phyloP scores from a whole-genome alignment of 805 yeast genomes.

The Lipomyces yamanashiensis region DNA sequence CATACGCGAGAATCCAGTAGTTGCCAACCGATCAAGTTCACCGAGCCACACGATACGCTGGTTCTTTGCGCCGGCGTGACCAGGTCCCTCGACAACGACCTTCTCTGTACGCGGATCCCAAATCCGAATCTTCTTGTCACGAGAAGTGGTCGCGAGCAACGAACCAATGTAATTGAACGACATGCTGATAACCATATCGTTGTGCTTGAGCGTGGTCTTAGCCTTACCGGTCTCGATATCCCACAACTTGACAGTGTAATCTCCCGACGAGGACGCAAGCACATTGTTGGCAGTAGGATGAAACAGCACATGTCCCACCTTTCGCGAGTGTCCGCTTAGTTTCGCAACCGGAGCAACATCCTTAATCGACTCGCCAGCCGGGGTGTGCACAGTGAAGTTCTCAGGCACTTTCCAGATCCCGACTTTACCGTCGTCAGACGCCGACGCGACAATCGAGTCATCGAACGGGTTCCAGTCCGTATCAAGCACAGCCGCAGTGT shows the following conservation, averaged over 20 bases:
- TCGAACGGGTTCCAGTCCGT: constrained; percentile 95
- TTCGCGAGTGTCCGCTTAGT: constrained; percentile 78
- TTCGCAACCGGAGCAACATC: constrained; percentile 75
- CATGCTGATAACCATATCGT: constrained; percentile 91
- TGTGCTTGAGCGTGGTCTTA: constrained; percentile 75
- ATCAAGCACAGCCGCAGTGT: constrained; percentile 91
- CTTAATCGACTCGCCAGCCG: constrained; percentile 55
- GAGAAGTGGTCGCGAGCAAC: constrained; percentile 80
- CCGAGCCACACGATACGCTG: constrained; percentile 92
- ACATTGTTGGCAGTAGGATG: constrained; percentile 89
- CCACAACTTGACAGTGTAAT: constrained; percentile 91
- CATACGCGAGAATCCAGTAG: constrained; percentile 91
- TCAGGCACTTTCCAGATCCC: constrained; percentile 88
- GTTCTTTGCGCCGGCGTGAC: constrained; percentile 92
- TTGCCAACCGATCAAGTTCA: constrained; percentile 76
- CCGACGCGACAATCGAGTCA: constrained; percentile 71
- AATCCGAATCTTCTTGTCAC: constrained; percentile 86
- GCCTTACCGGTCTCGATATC: constrained; percentile 76
- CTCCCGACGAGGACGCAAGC: constrained; percentile 87
- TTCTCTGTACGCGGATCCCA: constrained; percentile 87
- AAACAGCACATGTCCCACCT: constrained; percentile 88
- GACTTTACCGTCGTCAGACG: constrained; percentile 82
- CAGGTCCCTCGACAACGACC: constrained; percentile 79
- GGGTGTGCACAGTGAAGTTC: constrained; percentile 71
- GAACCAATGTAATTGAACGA: constrained; percentile 90